Evolutionary conservation across 2,329 filamentous ascomycete genomes (phyloP).

Genomic region (Metarhizium album): DNA sequence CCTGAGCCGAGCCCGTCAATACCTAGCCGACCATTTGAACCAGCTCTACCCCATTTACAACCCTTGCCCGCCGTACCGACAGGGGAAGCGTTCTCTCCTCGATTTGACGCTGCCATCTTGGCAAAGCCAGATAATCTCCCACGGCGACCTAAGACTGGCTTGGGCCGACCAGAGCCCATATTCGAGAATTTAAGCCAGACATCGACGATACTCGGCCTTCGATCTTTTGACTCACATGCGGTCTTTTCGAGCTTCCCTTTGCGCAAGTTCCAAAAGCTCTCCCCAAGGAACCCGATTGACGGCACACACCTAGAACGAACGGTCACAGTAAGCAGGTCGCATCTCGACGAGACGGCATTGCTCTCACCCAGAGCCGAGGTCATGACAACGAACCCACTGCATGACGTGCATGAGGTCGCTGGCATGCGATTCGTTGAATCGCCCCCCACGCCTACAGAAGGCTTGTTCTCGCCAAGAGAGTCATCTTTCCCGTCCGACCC

Average conservation of each 20-base stretch:
- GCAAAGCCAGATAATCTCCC: constrained; percentile 7
- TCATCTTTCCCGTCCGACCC: constrained; percentile 44
- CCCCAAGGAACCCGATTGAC: constrained; percentile 7
- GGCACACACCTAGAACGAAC: constrained; percentile 21
- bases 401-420: constrained; percentile 30
- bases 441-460: constrained; percentile 40
- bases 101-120: constrained; percentile 10
- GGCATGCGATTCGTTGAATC: constrained; percentile 43
- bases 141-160: constrained; percentile 26
- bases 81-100: not conserved
- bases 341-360: constrained; percentile 40
- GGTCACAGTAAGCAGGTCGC: constrained; percentile 23
- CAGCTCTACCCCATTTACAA: not conserved
- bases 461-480: constrained; percentile 42
- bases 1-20: not conserved
- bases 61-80: not conserved
- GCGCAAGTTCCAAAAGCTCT: constrained; percentile 4
- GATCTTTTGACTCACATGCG: constrained; percentile 12
- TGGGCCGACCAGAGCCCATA: constrained; percentile 9
- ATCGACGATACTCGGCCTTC: constrained; percentile 25
- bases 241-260: constrained; percentile 5
- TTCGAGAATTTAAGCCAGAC: constrained; percentile 10
- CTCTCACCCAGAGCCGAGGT: constrained; percentile 63
- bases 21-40: not conserved
- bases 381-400: constrained; percentile 60